Conservation (phyloP, 129 eudicot species). For the Kitagawia praeruptora region DNA sequence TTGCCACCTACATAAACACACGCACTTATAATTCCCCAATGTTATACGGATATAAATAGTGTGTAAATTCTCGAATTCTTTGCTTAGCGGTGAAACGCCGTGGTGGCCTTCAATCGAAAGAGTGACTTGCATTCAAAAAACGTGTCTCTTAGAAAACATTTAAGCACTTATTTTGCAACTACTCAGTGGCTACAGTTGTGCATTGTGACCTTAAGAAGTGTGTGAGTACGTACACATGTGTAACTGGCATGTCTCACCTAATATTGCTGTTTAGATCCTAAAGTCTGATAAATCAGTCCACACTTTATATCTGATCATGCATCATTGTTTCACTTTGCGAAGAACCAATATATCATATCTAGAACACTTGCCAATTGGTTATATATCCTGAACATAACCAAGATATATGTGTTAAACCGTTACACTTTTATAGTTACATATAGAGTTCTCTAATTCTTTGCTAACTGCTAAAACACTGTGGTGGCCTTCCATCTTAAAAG, state of each 20-base stretch:
- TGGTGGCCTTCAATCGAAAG: neutral
- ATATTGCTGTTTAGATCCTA: neutral
- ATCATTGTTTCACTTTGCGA: neutral
- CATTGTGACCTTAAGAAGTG: too few species aligned
- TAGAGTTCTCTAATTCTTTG: too few species aligned
- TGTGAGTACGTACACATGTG: too few species aligned
- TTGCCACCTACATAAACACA: slow-evolving; percentile 44
- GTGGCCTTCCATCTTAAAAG: too few species aligned
- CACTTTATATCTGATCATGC: neutral
- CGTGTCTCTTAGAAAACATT: neutral
- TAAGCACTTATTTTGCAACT: neutral
- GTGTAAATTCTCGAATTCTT: neutral
- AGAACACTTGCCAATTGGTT: neutral
- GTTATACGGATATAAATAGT: too few species aligned
- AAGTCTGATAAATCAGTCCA: neutral
- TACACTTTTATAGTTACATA: too few species aligned
- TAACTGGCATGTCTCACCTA: neutral
- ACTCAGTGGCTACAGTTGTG: neutral
- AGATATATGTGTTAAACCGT: too few species aligned
- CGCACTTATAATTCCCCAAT: too few species aligned
- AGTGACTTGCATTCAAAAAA: neutral
- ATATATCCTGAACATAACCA: neutral
- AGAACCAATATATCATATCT: neutral
- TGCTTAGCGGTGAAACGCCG: neutral
- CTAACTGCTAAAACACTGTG: too few species aligned